Evolutionary conservation across 768 basidiomycete genomes (phyloP).

Genomic region (Trichaptum fuscoviolaceum): DNA sequence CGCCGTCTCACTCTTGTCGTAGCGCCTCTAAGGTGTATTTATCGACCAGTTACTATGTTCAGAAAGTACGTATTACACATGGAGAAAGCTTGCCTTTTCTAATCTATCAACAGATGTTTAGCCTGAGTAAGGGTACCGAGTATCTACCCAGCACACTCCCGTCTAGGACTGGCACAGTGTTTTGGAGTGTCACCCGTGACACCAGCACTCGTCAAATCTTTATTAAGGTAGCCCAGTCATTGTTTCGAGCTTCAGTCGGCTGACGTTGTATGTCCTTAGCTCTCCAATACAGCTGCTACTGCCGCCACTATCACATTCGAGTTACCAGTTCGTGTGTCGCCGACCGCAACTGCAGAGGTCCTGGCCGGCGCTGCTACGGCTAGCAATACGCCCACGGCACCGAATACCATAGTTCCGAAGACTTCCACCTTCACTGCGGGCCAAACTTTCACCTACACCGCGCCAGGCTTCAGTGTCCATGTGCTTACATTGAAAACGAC

Average conservation of each 20-base stretch:
- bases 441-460: slow-evolving; percentile 48
- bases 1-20: background rate
- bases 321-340: slow-evolving; percentile 48
- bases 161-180: slow-evolving; percentile 37
- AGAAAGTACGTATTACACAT: slow-evolving; percentile 36
- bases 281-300: slow-evolving; percentile 44
- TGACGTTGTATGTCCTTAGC: slow-evolving; percentile 29
- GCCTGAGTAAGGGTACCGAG: slow-evolving; percentile 53
- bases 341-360: slow-evolving; percentile 41
- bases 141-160: slow-evolving; percentile 63
- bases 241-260: background rate
- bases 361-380: slow-evolving; percentile 43
- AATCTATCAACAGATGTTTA: slow-evolving; percentile 46
- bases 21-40: slow-evolving; percentile 49
- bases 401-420: slow-evolving; percentile 42
- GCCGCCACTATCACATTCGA: slow-evolving; percentile 42
- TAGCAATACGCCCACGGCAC: slow-evolving; percentile 51
- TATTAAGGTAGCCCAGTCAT: slow-evolving; percentile 44
- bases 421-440: slow-evolving; percentile 42
- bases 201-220: slow-evolving; percentile 36
- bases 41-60: slow-evolving; percentile 61
- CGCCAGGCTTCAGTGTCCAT: slow-evolving; percentile 41
- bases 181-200: slow-evolving; percentile 53
- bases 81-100: background rate
- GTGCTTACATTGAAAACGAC: slow-evolving; percentile 25